Evolutionary conservation across 345 rosid species (phyloP), one percentile per base, ranked within the genome.

Genomic region (Anacardium occidentale): DNA sequence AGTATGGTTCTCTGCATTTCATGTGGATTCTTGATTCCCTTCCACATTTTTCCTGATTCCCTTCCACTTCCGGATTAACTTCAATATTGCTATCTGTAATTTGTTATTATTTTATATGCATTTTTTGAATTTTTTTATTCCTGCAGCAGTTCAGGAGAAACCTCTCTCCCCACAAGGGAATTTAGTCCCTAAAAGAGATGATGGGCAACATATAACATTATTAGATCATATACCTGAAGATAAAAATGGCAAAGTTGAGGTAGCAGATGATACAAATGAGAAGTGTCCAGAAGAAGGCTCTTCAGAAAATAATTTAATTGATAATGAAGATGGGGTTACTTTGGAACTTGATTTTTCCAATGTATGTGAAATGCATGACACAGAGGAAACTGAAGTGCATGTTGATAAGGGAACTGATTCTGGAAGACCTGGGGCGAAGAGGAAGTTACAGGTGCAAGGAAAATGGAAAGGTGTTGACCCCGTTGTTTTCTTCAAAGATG

Each of bases 401-500:
- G 80, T 34, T 57, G 73, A 81, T 26, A 81, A 57, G 82, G 84
- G 83, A 83, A 67, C 76, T 47, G 80, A 80, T 34, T 56, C 82
- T n/a, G 81, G 65, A 62, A 83, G 79, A 60, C 78, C 58, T 0
- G 85, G 84, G 64, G 86, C 80, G 61, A 90, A 91, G 85, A 85
- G 97, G 68, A 92, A 92, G 82, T 80, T 91, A 81, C 98, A 94
- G 78, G 88, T 81, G 57, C 98, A 91, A 80, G 97, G 97, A 79
- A 93, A 81, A 77, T 96, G 98, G 97, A 91, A 76, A 82, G 98
- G 99, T 21, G 88, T 91, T 42, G 99, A 96, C 72, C 99, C 98
- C 25, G 92, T 96, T 72, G 78, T 88, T 50, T 90, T 91, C 77
- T 85, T 96, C 74, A 84, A 80, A 73, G 98, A 93, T 78, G 93